Evolutionary conservation across 805 yeast genomes (phyloP), one percentile per base, ranked within the genome.

Genomic region (Blastobotrys chiropterorum): DNA sequence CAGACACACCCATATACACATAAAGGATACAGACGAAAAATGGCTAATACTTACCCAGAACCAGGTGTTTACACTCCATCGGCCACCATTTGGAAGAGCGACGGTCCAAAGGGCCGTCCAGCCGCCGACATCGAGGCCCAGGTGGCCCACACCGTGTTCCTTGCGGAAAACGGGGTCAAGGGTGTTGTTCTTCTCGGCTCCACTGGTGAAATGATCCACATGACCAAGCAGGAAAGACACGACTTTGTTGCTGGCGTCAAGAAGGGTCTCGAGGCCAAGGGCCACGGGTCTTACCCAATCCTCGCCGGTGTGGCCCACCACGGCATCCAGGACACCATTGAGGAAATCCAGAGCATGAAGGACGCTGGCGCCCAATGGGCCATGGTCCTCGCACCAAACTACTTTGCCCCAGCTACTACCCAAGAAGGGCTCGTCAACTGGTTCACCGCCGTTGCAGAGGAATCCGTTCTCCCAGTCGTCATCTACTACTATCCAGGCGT

Each of bases 161-260:
- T 79, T 45, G 62, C 71, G 42, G 59, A 68, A 19, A 68, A 66
- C 53, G 82, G 82, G 7, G 73, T 78, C 51, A 56, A 62, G 44
- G 83, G 83, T 20, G 63, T 74, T 2, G 78, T 76, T 13, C 58
- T 77, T 5, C 67, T 76, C 60, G 83, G 83, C 3, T 76, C 81
- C 38, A 79, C 81, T 14, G 83, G 83, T 39, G 83, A 79, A 60
- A 74, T 75, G 54, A 76, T 77, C 39, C 80, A 77, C 56, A 63
- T 78, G 56, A 71, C 80, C 8, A 66, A 72, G 49, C 56, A 61
- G 42, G 83, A 79, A 64, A 68, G 82, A 55, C 55, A 48, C 39
- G 56, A 46, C 39, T 53, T 62, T 21, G 54, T 60, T 44, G 43
- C 60, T 15, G 61, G 59, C 17, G 59, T 76, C 46, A 56, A 59